A percentile compares a stretch with the other conserved stretches of the same genome.
phyloP scores from a whole-genome alignment of 495 filamentous ascomycete species.

The Letharia lupina region DNA sequence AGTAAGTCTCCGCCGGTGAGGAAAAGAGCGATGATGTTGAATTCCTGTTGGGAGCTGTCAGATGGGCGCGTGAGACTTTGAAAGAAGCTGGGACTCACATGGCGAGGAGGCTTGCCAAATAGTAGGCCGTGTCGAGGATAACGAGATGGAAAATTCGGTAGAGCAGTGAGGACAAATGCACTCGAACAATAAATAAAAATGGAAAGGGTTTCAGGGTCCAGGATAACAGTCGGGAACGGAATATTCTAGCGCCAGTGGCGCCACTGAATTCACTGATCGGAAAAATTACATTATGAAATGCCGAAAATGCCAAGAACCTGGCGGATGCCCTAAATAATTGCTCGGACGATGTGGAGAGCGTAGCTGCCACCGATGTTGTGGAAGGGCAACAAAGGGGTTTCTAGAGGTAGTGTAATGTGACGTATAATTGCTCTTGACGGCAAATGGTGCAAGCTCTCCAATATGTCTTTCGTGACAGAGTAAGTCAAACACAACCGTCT shows the following conservation, averaged over 20 bases:
- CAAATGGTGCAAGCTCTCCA: slow-evolving; percentile 2
- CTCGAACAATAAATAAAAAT: no score
- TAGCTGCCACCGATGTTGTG: not conserved
- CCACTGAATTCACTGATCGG: not conserved
- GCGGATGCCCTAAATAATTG: no score
- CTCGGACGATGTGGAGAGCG: no score
- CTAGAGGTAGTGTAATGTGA: not conserved
- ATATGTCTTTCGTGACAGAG: slow-evolving; percentile 63
- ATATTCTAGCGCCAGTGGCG: no score
- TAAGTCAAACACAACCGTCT: slow-evolving; percentile 34
- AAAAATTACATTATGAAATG: no score
- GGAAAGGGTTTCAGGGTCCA: no score
- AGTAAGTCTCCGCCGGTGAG: slow-evolving; percentile 54
- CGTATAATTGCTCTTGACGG: not conserved
- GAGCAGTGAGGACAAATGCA: no score
- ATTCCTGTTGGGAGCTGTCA: slow-evolving; percentile 38
- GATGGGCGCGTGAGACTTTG: not conserved
- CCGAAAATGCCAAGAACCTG: no score
- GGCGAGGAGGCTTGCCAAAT: not conserved
- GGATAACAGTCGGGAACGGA: no score
- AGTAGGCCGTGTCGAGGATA: not conserved
- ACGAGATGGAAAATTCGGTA: not conserved
- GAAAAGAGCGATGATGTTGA: slow-evolving; percentile 44
- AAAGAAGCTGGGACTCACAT: not conserved
- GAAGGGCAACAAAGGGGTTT: not conserved